Percentiles rank a stretch among this genome's conserved stretches.
These are phyloP conservation scores for Phoma herbarum DNA, from an alignment of 2,329 filamentous ascomycete species.

Conservation along the genomic window DNA sequence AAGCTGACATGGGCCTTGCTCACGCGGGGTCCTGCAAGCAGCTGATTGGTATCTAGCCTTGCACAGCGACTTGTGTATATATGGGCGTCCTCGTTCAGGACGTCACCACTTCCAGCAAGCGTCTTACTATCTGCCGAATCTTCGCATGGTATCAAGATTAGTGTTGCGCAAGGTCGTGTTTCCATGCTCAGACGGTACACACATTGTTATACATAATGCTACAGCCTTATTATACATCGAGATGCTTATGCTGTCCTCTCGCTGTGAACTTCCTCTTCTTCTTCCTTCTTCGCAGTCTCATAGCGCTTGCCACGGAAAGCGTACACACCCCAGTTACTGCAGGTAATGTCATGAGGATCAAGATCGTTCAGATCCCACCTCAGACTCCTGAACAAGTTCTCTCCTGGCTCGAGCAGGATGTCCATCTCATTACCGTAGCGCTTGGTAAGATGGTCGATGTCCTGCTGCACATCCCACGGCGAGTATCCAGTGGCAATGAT, in stretches of 20 bases:
- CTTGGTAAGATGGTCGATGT: conserved; percentile 88
- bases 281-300: conserved; percentile 68
- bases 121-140: no score
- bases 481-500: conserved; percentile 97
- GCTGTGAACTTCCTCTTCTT: conserved; percentile 45
- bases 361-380: conserved; percentile 97
- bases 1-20: no score
- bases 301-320: conserved; percentile 97
- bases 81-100: no score
- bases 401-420: conserved; percentile 86
- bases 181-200: conserved; percentile 1
- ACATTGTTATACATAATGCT: conserved; percentile 27
- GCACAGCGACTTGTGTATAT: no score
- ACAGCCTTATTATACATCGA: conserved; percentile 19
- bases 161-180: no score
- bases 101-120: no score
- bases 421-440: conserved; percentile 92
- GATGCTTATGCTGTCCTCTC: conserved; percentile 40
- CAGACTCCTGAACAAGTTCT: conserved; percentile 92
- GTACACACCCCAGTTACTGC: conserved; percentile 97
- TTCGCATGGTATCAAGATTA: not conserved
- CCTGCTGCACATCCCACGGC: conserved; percentile 90
- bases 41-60: no score
- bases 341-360: conserved; percentile 91
- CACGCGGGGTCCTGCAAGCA: no score